These are phyloP conservation scores for Psilocybe subaeruginosa DNA, from an alignment of 768 basidiomycete species.

Conservation along the genomic window DNA sequence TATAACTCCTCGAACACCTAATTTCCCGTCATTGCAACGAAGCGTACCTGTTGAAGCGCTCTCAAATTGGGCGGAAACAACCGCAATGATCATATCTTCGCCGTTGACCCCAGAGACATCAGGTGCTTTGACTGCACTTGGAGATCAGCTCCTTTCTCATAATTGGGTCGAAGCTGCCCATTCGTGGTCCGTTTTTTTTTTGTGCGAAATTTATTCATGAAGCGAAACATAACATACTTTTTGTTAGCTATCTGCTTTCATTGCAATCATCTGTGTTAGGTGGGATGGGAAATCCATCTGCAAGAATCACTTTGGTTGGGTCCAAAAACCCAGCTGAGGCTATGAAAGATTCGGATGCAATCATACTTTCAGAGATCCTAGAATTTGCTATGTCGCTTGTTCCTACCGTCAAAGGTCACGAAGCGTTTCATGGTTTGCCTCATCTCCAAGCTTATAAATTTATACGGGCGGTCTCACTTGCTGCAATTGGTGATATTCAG, in stretches of 20 bases:
- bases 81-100: slow-evolving; percentile 80
- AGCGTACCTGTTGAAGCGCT: slow-evolving; percentile 51
- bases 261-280: slow-evolving; percentile 78
- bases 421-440: slow-evolving; percentile 78
- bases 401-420: slow-evolving; percentile 81
- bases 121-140: slow-evolving; percentile 79
- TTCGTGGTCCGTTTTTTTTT: slow-evolving; percentile 66
- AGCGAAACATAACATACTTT: slow-evolving; percentile 5
- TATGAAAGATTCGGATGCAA: slow-evolving; percentile 68
- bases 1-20: slow-evolving; percentile 67
- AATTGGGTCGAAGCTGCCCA: slow-evolving; percentile 87
- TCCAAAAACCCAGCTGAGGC: slow-evolving; percentile 61
- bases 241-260: slow-evolving; percentile 79
- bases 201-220: background rate
- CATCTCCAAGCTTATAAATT: slow-evolving; percentile 90
- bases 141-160: slow-evolving; percentile 75
- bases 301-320: slow-evolving; percentile 77
- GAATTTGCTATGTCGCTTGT: slow-evolving; percentile 88
- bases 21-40: slow-evolving; percentile 48
- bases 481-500: slow-evolving; percentile 81
- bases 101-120: slow-evolving; percentile 70
- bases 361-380: slow-evolving; percentile 86
- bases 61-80: slow-evolving; percentile 83
- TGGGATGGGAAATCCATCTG: slow-evolving; percentile 66
- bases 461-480: slow-evolving; percentile 72